phyloP scores from a whole-genome alignment of 1,284 basidiomycete genomes.

The Psilocybe mexicana region DNA sequence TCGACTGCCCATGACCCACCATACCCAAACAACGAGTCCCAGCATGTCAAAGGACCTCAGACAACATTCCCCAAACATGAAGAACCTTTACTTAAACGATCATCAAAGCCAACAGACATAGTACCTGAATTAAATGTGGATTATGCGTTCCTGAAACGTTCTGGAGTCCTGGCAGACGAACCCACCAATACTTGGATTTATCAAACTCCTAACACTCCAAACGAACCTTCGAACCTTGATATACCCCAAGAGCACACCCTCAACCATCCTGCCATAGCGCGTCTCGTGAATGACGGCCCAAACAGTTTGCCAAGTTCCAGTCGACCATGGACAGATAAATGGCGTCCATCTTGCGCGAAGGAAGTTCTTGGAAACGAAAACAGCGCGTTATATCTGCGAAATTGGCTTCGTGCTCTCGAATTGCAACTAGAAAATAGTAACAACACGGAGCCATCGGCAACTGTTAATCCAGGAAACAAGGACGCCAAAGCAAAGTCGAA shows the following conservation, averaged over 20 bases:
- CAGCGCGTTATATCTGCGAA: conserved; percentile 73
- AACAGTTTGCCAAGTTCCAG: conserved; percentile 28
- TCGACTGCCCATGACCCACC: conserved; percentile 33
- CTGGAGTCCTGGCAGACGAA: conserved; percentile 2
- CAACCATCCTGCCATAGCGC: conserved; percentile 57
- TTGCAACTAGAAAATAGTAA: conserved; percentile 49
- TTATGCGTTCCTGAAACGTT: conserved; percentile 13
- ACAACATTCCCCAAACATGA: conserved; percentile 23
- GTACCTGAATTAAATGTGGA: neutral
- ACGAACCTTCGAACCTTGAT: conserved; percentile 4
- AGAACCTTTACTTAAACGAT: neutral
- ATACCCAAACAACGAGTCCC: conserved; percentile 52
- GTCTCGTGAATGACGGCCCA: conserved; percentile 33
- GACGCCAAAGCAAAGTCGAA: conserved; percentile 11
- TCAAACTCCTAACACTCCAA: conserved; percentile 4
- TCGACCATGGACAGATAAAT: conserved; percentile 76
- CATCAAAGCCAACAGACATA: neutral
- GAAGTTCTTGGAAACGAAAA: conserved; percentile 84
- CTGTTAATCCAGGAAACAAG: conserved; percentile 17
- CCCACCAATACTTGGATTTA: conserved; percentile 19
- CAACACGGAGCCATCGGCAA: conserved; percentile 15
- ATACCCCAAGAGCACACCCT: conserved; percentile 37
- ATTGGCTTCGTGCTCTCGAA: conserved; percentile 78
- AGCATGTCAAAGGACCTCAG: conserved; percentile 65
- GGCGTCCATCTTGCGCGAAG: conserved; percentile 70